Evolutionary conservation across 306 rosid genomes (phyloP).

Genomic region (Corylus avellana): DNA sequence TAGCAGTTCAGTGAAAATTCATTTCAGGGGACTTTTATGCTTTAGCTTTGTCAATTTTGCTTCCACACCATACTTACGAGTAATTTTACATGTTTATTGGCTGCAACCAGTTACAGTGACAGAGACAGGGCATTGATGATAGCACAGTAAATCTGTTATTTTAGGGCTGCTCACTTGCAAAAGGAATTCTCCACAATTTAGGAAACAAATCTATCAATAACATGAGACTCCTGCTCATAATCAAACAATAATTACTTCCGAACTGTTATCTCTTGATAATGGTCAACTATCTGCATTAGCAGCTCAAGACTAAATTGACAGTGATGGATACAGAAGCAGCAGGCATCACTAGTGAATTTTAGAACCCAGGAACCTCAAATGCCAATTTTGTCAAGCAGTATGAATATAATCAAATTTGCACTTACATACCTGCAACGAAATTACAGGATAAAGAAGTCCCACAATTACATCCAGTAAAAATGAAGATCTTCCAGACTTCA

Average conservation of each 20-base stretch:
- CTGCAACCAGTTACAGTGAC: background rate
- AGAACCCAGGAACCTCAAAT: conserved; percentile 15
- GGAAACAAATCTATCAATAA: conserved; percentile 5
- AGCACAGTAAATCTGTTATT: conserved; percentile 17
- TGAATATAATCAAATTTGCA: conserved; percentile 17
- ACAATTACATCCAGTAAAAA: conserved; percentile 77
- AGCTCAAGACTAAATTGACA: background rate
- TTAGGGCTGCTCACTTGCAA: conserved; percentile 10
- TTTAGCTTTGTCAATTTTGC: background rate
- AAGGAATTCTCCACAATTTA: conserved; percentile 3
- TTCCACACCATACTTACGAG: background rate
- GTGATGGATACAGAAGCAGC: background rate
- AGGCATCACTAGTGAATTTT: background rate
- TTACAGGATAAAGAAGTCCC: conserved; percentile 89
- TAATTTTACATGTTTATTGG: background rate
- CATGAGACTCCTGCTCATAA: background rate
- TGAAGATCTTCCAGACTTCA: conserved; percentile 95
- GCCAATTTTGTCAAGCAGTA: background rate
- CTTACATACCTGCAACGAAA: conserved; percentile 81
- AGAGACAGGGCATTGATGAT: background rate
- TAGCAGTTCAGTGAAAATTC: background rate
- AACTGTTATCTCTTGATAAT: background rate
- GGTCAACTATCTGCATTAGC: background rate
- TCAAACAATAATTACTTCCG: background rate
- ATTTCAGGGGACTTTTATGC: background rate